A percentile compares a stretch with the other conserved stretches of the same genome.
Conservation (phyloP, 2,329 filamentous ascomycete genomes). For the Diaporthe amygdali region DNA sequence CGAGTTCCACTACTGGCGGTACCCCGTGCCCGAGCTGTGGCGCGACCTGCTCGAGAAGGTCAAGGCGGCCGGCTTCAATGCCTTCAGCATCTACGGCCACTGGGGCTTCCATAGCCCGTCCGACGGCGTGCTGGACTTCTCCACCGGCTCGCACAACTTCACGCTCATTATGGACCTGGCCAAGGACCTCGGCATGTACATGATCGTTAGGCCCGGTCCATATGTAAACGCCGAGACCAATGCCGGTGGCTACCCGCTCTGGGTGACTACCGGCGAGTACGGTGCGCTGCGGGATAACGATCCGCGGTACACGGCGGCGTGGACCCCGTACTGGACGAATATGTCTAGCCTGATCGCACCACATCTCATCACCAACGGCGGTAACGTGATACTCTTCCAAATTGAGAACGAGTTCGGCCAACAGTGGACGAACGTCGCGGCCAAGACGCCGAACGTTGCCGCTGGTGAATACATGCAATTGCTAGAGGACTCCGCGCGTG, state of each 20-base stretch:
- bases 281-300: conserved; percentile 59
- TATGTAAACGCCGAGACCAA: conserved; percentile 70
- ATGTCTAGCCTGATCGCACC: conserved; percentile 56
- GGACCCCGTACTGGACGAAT: conserved; percentile 57
- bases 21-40: conserved; percentile 47
- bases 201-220: conserved; percentile 62
- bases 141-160: conserved; percentile 58
- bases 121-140: conserved; percentile 48
- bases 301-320: conserved; percentile 55
- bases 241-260: conserved; percentile 66
- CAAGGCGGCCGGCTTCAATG: conserved; percentile 48
- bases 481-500: conserved; percentile 57
- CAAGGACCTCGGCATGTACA: conserved; percentile 58
- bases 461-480: conserved; percentile 62
- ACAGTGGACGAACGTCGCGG: conserved; percentile 46
- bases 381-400: conserved; percentile 60
- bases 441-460: conserved; percentile 52
- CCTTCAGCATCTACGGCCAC: conserved; percentile 48
- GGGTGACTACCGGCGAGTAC: conserved; percentile 66
- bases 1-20: conserved; percentile 49
- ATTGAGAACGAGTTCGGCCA: conserved; percentile 61
- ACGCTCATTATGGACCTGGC: conserved; percentile 57
- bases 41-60: conserved; percentile 48
- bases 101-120: conserved; percentile 47
- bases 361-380: conserved; percentile 62